These are phyloP conservation scores for Sporormia fimetaria DNA, from an alignment of 495 filamentous ascomycete species.

Conservation along the genomic window DNA sequence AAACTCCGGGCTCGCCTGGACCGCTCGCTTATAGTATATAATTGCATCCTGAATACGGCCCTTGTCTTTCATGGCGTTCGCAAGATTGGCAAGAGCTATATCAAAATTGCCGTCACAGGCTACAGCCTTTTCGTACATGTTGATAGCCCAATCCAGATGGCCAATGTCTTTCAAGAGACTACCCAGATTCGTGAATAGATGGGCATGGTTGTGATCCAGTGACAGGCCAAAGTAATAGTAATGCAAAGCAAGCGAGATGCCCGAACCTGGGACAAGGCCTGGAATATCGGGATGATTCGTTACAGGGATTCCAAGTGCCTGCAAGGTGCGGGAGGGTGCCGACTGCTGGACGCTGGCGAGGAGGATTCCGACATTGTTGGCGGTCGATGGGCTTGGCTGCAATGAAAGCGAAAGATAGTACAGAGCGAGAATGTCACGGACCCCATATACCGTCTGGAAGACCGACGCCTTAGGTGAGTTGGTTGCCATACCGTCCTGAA, in stretches of 20 bases:
- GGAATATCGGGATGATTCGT: slow-evolving; percentile 43
- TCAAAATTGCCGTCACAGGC: slow-evolving; percentile 86
- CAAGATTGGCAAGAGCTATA: slow-evolving; percentile 91
- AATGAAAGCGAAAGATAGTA: slow-evolving; percentile 95
- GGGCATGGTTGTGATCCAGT: slow-evolving; percentile 84
- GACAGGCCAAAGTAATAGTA: slow-evolving; percentile 92
- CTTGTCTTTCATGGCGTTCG: slow-evolving; percentile 96
- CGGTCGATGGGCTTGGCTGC: slow-evolving; percentile 92
- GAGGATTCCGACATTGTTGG: slow-evolving; percentile 96
- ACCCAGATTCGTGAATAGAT: slow-evolving; percentile 93
- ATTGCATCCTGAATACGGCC: slow-evolving; percentile 89
- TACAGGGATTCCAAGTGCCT: slow-evolving; percentile 19
- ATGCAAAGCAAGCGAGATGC: slow-evolving; percentile 73
- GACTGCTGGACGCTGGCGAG: slow-evolving; percentile 86
- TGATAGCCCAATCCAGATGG: slow-evolving; percentile 78
- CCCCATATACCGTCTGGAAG: slow-evolving; percentile 54
- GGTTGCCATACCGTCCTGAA: slow-evolving; percentile 90
- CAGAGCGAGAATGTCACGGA: slow-evolving; percentile 86
- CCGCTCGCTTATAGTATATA: slow-evolving; percentile 78
- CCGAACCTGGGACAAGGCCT: slow-evolving; percentile 74
- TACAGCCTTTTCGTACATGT: slow-evolving; percentile 96
- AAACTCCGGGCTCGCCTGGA: slow-evolving; percentile 85
- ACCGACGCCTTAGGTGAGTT: slow-evolving; percentile 51
- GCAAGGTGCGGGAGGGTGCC: slow-evolving; percentile 25
- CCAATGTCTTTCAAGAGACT: slow-evolving; percentile 96